Percentiles rank a stretch among this genome's conserved stretches.
Evolutionary conservation across 345 rosid genomes (phyloP).

Genomic region (Brassica carinata): DNA sequence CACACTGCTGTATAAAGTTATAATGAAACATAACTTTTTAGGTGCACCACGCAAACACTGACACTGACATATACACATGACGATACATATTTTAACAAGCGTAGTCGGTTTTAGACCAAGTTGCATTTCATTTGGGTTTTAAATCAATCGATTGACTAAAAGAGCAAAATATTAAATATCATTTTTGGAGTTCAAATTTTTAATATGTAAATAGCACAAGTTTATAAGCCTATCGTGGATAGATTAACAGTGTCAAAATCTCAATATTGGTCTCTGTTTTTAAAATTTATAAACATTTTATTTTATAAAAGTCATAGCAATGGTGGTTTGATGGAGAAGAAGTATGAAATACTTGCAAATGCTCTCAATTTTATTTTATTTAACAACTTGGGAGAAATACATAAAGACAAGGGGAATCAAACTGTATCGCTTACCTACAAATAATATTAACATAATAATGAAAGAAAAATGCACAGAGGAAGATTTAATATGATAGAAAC

Average conservation of each 20-base stretch:
- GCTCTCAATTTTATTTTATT: conserved; percentile 11
- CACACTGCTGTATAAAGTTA: background rate
- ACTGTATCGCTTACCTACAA: conserved; percentile 31
- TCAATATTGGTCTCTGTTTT: background rate
- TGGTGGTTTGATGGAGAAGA: background rate
- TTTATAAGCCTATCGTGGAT: background rate
- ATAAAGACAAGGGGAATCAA: conserved; percentile 17
- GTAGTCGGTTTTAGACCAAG: conserved; percentile 13
- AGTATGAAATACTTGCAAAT: background rate
- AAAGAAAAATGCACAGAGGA: conserved; percentile 5
- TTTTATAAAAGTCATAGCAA: background rate
- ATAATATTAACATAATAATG: conserved; percentile 31
- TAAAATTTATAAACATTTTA: background rate
- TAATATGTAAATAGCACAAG: background rate
- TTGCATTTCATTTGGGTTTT: conserved; percentile 9
- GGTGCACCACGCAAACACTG: conserved; percentile 6
- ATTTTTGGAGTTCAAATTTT: background rate
- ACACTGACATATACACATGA: background rate
- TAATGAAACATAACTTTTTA: background rate
- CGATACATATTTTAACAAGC: conserved; percentile 11
- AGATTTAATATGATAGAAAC: conserved; percentile 11
- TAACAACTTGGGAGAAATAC: conserved; percentile 5
- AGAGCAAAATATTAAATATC: background rate
- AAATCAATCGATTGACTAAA: background rate
- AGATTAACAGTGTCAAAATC: background rate